Conservation (phyloP, 176 grass and related monocot species). For the Avena insularis region DNA sequence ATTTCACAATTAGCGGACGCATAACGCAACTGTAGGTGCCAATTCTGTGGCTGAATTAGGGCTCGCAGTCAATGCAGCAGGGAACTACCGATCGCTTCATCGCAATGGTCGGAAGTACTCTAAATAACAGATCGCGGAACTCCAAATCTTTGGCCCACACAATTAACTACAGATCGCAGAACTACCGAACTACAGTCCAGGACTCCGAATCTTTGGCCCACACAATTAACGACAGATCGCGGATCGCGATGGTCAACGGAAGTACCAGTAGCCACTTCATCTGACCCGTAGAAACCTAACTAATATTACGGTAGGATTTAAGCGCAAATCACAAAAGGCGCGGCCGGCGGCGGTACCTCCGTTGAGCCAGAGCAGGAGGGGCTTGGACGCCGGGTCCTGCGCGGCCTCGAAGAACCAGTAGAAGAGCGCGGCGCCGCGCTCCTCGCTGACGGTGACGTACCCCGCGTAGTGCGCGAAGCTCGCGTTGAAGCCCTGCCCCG, state of each 20-base stretch:
- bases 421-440: conserved; percentile 80
- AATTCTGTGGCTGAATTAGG: background rate
- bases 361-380: conserved; percentile 92
- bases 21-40: background rate
- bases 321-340: background rate
- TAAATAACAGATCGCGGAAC: background rate
- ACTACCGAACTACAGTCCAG: background rate
- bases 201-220: background rate
- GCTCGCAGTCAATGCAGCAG: background rate
- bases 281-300: background rate
- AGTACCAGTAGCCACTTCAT: background rate
- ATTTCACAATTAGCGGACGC: background rate
- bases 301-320: background rate
- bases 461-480: conserved; percentile 91
- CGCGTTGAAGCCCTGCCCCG: conserved; percentile 76
- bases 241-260: background rate
- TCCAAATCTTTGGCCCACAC: background rate
- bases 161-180: background rate
- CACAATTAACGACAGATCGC: background rate
- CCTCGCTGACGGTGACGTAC: conserved; percentile 82
- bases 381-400: conserved; percentile 72
- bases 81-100: background rate
- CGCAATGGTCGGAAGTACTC: background rate
- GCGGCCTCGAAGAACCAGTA: conserved; percentile 98
- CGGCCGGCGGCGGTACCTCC: conserved; percentile 49